A percentile compares a stretch with the other conserved stretches of the same genome.
Evolutionary conservation across 805 yeast species (phyloP).

Genomic region (Schizosaccharomyces cryophilus): DNA sequence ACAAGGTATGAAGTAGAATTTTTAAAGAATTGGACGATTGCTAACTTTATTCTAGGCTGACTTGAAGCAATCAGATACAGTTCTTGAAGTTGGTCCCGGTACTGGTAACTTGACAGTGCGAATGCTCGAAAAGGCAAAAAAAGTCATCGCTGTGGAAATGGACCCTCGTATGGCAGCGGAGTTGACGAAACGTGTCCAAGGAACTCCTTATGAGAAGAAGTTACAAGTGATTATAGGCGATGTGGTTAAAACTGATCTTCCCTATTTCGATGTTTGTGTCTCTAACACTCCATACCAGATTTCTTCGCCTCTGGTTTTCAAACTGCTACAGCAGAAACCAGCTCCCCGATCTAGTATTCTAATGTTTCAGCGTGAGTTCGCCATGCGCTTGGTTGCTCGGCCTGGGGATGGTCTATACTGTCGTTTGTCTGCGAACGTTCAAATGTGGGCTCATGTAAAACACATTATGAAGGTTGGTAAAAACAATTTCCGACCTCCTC

Average conservation of each 20-base stretch:
- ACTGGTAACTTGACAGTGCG: slow-evolving; percentile 91
- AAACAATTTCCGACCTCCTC: slow-evolving; percentile 93
- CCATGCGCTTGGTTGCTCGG: slow-evolving; percentile 71
- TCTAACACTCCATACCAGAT: slow-evolving; percentile 95
- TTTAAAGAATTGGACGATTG: neutral
- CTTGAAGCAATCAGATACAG: slow-evolving; percentile 75
- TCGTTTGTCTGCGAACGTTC: slow-evolving; percentile 84
- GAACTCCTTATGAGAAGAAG: slow-evolving; percentile 80
- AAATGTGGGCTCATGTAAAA: slow-evolving; percentile 98
- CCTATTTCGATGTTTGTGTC: slow-evolving; percentile 85
- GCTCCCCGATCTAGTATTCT: slow-evolving; percentile 89
- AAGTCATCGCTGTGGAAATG: slow-evolving; percentile 92
- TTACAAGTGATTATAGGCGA: slow-evolving; percentile 83
- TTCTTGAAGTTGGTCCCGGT: slow-evolving; percentile 96
- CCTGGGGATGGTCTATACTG: slow-evolving; percentile 93
- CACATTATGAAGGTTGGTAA: slow-evolving; percentile 96
- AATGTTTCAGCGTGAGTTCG: slow-evolving; percentile 96
- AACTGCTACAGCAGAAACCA: slow-evolving; percentile 63
- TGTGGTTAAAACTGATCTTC: slow-evolving; percentile 83
- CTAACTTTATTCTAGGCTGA: slow-evolving; percentile 25
- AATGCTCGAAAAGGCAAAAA: slow-evolving; percentile 73
- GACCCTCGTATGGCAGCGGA: slow-evolving; percentile 99
- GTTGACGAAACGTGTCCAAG: slow-evolving; percentile 87
- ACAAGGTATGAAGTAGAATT: slow-evolving; percentile 21
- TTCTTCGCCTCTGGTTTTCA: slow-evolving; percentile 88